phyloP scores from a whole-genome alignment of 2,329 filamentous ascomycete species.

The Penicillium vulpinum region DNA sequence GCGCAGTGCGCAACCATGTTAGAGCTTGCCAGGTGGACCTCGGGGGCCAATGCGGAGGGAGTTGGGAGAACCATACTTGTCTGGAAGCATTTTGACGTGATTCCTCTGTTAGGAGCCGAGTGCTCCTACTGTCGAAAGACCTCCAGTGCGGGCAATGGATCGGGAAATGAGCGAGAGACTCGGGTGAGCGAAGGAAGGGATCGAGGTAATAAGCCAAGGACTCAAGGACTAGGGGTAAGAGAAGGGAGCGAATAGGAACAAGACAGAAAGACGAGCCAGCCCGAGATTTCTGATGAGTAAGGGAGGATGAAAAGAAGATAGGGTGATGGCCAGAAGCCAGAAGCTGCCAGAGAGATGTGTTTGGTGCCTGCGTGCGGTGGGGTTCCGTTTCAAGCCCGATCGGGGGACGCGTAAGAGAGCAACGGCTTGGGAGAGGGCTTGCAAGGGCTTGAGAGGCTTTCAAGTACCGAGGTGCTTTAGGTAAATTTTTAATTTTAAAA shows the following conservation, averaged over 20 bases:
- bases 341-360: too few species aligned
- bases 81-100: conserved; percentile 41
- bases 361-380: conserved; percentile 32
- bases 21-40: conserved; percentile 20
- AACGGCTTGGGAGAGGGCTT: conserved; percentile 14
- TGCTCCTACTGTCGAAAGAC: conserved; percentile 37
- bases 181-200: conserved; percentile 12
- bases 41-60: not conserved
- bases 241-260: conserved; percentile 6
- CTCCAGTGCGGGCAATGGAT: conserved; percentile 34
- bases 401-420: conserved; percentile 28
- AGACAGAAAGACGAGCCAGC: conserved; percentile 25
- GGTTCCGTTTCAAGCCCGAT: conserved; percentile 31
- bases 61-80: conserved; percentile 38
- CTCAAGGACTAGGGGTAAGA: not conserved
- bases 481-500: not conserved
- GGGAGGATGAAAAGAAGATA: conserved; percentile 6
- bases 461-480: not conserved
- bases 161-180: conserved; percentile 17
- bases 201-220: conserved; percentile 3
- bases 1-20: conserved; percentile 20
- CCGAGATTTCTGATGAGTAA: conserved; percentile 21
- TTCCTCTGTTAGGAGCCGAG: conserved; percentile 33
- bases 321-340: conserved; percentile 2
- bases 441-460: not conserved